These are phyloP conservation scores for Arthrobotrys conoides DNA, from an alignment of 2,329 filamentous ascomycete species.

Conservation along the genomic window DNA sequence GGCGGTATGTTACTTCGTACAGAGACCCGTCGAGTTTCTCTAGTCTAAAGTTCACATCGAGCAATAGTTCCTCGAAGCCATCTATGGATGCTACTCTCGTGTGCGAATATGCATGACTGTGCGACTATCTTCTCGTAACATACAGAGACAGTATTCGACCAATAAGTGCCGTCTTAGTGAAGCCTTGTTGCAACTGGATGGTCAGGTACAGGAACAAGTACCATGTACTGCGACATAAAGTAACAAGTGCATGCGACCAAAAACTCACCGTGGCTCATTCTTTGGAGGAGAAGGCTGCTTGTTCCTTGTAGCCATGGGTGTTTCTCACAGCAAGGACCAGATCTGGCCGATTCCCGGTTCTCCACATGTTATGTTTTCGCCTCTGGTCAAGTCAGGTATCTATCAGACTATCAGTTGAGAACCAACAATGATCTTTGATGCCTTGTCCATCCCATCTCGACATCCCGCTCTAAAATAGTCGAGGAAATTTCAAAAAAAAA, in stretches of 20 bases:
- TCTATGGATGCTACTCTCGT: background rate
- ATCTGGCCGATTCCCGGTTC: slow-evolving; percentile 39
- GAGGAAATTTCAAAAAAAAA: slow-evolving; percentile 14
- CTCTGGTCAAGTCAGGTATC: slow-evolving; percentile 25
- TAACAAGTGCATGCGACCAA: slow-evolving; percentile 45
- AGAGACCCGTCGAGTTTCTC: slow-evolving; percentile 4
- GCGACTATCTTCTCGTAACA: slow-evolving; percentile 32
- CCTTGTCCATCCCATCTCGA: slow-evolving; percentile 11
- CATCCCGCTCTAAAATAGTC: slow-evolving; percentile 37
- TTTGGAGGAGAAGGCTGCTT: slow-evolving; percentile 41
- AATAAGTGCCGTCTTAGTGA: slow-evolving; percentile 32
- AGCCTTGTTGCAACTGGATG: slow-evolving; percentile 19
- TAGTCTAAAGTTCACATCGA: background rate
- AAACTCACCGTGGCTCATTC: slow-evolving; percentile 26
- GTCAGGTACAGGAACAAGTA: slow-evolving; percentile 30
- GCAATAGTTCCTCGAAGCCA: background rate
- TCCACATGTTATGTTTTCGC: slow-evolving; percentile 14
- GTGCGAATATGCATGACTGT: background rate
- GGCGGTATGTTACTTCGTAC: slow-evolving; percentile 11
- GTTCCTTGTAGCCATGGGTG: slow-evolving; percentile 50
- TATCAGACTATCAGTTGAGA: slow-evolving; percentile 24
- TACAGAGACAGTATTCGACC: background rate
- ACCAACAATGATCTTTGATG: slow-evolving; percentile 2
- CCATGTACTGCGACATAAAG: slow-evolving; percentile 36
- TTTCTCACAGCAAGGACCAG: slow-evolving; percentile 57